phyloP scores from a whole-genome alignment of 768 basidiomycete genomes.

The Leccinum variicolor region DNA sequence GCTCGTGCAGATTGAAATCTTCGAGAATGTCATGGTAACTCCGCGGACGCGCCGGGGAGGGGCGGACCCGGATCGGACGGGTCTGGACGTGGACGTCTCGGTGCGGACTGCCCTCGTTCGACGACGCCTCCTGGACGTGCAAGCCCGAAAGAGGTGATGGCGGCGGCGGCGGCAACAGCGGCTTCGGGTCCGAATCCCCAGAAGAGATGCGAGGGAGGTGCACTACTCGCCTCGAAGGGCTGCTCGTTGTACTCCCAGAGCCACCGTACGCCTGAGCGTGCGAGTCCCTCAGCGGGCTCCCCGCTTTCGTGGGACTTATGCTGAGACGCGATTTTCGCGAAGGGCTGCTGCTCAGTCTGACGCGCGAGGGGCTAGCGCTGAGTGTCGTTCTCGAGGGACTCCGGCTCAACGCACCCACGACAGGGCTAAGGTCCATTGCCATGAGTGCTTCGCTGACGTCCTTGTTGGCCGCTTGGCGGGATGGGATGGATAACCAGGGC shows the following conservation, averaged over 20 bases:
- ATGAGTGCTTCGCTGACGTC: conserved; percentile 33
- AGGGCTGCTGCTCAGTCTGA: conserved; percentile 18
- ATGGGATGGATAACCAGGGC: conserved; percentile 31
- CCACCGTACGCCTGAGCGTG: conserved; percentile 3
- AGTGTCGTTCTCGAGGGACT: conserved; percentile 23
- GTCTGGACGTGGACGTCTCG: conserved; percentile 1
- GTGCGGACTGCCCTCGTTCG: not conserved
- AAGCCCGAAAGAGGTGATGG: conserved; percentile 3
- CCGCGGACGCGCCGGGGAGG: conserved; percentile 43
- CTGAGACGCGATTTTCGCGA: conserved; percentile 24
- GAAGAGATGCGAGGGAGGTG: conserved; percentile 23
- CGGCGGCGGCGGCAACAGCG: not conserved
- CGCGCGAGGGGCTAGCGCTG: conserved; percentile 20
- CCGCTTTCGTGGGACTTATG: conserved; percentile 19
- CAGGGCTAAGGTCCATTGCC: conserved; percentile 34
- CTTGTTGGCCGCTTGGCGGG: conserved; percentile 12
- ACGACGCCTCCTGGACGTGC: not conserved
- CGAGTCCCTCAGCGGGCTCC: conserved; percentile 17
- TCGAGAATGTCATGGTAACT: conserved; percentile 68
- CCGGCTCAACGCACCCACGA: conserved; percentile 14
- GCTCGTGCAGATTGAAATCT: conserved; percentile 48
- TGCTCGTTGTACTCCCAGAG: conserved; percentile 15
- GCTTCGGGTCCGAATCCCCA: conserved; percentile 10
- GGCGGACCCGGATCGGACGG: conserved; percentile 30
- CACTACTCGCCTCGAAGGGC: conserved; percentile 18